phyloP scores from a whole-genome alignment of 2,329 filamentous ascomycete genomes.

The Colletotrichum chlorophyti region DNA sequence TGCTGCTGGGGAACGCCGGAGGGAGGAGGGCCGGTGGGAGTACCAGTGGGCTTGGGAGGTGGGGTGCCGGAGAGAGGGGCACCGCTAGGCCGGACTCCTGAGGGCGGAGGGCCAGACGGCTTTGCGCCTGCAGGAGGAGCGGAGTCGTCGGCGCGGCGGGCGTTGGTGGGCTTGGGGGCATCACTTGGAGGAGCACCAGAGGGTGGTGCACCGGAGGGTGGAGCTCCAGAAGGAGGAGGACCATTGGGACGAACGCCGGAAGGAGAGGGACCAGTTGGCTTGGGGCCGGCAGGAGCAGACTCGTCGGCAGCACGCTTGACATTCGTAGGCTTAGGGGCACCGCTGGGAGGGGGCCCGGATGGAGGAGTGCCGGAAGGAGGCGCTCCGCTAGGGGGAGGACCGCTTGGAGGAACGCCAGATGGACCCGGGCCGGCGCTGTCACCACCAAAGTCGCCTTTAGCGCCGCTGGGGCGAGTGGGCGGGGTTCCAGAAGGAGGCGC shows the following conservation, averaged over 20 bases:
- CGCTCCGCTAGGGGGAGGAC: constrained; percentile 1
- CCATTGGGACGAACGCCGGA: background rate
- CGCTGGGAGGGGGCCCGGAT: background rate
- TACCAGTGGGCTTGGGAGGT: background rate
- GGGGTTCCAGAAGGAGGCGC: background rate
- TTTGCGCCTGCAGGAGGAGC: background rate
- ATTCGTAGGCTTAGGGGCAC: background rate
- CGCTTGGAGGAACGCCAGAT: constrained; percentile 1
- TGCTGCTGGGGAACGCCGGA: background rate
- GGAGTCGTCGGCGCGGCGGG: background rate
- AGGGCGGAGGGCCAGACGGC: background rate
- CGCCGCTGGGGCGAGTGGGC: background rate
- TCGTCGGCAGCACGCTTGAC: too few relatives aligned
- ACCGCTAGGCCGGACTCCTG: constrained; percentile 4
- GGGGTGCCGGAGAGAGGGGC: background rate
- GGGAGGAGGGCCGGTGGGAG: background rate
- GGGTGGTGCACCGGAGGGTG: background rate
- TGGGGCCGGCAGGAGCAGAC: background rate
- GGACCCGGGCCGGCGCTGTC: too few relatives aligned
- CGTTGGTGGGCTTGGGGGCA: background rate
- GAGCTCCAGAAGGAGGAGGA: constrained; percentile 2
- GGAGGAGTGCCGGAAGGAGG: background rate
- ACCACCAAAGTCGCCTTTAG: too few relatives aligned
- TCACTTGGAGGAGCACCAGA: background rate
- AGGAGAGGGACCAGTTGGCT: background rate